Percentiles rank a stretch among this genome's conserved stretches.
Conservation (phyloP, 2,329 filamentous ascomycete species). For the Colletotrichum sp. region DNA sequence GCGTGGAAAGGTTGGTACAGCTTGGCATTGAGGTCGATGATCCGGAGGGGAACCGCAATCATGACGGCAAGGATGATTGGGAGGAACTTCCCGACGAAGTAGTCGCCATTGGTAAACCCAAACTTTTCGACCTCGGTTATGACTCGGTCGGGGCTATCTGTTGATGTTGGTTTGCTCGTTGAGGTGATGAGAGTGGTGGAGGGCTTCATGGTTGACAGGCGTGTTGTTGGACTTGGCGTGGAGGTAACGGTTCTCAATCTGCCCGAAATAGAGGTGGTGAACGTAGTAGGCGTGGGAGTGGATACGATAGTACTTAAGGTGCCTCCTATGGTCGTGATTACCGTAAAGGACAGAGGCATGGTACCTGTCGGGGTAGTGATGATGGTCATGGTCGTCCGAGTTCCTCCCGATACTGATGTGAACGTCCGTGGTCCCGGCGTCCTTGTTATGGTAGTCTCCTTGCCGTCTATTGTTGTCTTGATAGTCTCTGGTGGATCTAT, state of each 20-base stretch:
- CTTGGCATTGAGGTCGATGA: constrained; percentile 43
- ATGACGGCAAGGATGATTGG: constrained; percentile 43
- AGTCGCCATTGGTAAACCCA: constrained; percentile 29
- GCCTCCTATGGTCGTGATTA: constrained; percentile 28
- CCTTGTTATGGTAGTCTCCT: constrained; percentile 24
- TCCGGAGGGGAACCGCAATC: constrained; percentile 41
- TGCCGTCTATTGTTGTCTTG: constrained; percentile 27
- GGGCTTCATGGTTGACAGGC: constrained; percentile 23
- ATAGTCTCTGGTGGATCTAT: constrained; percentile 25
- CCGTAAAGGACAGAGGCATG: constrained; percentile 20
- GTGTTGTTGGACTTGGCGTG: constrained; percentile 27
- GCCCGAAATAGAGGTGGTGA: constrained; percentile 29
- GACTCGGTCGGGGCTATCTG: not conserved
- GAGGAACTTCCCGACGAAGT: constrained; percentile 46
- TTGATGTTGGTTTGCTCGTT: constrained; percentile 14
- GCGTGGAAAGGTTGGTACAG: constrained; percentile 49
- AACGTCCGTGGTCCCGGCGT: constrained; percentile 26
- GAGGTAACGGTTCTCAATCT: constrained; percentile 30
- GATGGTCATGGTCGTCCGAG: constrained; percentile 25
- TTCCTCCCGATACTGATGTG: constrained; percentile 29
- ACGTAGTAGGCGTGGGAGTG: constrained; percentile 21
- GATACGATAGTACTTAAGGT: constrained; percentile 19
- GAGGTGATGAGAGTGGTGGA: constrained; percentile 27
- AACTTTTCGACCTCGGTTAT: constrained; percentile 26
- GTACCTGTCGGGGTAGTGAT: constrained; percentile 29